phyloP scores from a whole-genome alignment of 257 asterid species.

The Nicotiana tomentosiformis region DNA sequence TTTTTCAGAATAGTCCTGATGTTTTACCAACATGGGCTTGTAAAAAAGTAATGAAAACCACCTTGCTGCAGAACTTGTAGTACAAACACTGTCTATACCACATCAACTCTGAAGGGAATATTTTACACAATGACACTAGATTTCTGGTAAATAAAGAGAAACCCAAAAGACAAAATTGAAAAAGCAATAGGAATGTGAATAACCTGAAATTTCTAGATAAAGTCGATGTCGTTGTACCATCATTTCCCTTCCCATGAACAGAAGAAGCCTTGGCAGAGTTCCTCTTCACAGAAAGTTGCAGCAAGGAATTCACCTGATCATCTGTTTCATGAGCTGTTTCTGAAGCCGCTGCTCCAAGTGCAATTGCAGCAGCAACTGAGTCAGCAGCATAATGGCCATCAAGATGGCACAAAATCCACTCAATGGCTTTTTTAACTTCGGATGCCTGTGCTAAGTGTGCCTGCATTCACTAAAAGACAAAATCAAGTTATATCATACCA shows the following conservation, averaged over 20 bases:
- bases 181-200: conserved; percentile 4
- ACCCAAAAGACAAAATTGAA: background rate
- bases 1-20: background rate
- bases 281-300: conserved; percentile 44
- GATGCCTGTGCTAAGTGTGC: conserved; percentile 88
- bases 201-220: conserved; percentile 80
- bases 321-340: conserved; percentile 57
- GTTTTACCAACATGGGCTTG: background rate
- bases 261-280: conserved; percentile 31
- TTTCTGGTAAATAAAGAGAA: background rate
- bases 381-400: conserved; percentile 97
- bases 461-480: conserved; percentile 92
- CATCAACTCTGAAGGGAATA: background rate
- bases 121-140: background rate
- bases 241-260: conserved; percentile 63
- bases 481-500: conserved; percentile 64
- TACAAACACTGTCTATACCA: background rate
- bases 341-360: conserved; percentile 81
- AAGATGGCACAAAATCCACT: conserved; percentile 91
- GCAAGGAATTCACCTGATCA: conserved; percentile 39
- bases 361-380: conserved; percentile 98
- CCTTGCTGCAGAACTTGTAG: background rate
- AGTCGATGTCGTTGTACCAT: conserved; percentile 44
- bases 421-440: conserved; percentile 89
- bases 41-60: background rate